These are phyloP conservation scores for Arachis hypogaea DNA, from an alignment of 306 rosid species.

Conservation along the genomic window DNA sequence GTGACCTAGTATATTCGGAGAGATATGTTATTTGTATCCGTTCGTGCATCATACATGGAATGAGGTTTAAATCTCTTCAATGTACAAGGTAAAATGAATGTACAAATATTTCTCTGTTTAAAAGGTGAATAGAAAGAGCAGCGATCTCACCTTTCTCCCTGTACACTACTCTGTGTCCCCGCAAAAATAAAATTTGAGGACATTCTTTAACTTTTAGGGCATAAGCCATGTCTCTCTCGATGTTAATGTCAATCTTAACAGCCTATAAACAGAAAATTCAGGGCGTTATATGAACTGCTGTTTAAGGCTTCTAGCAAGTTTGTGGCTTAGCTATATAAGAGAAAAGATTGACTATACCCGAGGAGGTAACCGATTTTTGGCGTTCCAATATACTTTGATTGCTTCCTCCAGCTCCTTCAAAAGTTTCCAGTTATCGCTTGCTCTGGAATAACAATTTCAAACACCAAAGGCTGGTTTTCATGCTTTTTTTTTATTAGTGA, in stretches of 20 bases:
- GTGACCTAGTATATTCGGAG: too few species aligned
- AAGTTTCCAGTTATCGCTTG: conserved; percentile 82
- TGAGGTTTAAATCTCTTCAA: too few species aligned
- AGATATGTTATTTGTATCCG: too few species aligned
- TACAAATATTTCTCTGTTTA: not conserved
- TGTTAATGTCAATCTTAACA: conserved; percentile 81
- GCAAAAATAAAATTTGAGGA: conserved; percentile 78
- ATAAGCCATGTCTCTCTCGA: conserved; percentile 90
- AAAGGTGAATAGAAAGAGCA: conserved; percentile 36
- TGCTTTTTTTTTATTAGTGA: not conserved
- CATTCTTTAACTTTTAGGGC: conserved; percentile 82
- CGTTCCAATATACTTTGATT: conserved; percentile 72
- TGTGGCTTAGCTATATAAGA: not conserved
- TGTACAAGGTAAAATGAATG: too few species aligned
- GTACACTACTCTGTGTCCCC: conserved; percentile 78
- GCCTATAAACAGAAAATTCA: conserved; percentile 54
- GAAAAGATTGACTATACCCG: conserved; percentile 58
- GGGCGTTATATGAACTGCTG: conserved; percentile 16
- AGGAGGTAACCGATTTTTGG: conserved; percentile 88
- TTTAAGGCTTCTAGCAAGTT: not conserved
- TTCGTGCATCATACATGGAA: too few species aligned
- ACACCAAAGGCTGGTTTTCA: not conserved
- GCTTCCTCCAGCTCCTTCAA: conserved; percentile 96
- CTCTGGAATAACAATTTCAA: conserved; percentile 49
- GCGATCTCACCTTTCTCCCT: conserved; percentile 83